These are phyloP conservation scores for Ramalina intermedia DNA, from an alignment of 495 filamentous ascomycete species.

Conservation along the genomic window DNA sequence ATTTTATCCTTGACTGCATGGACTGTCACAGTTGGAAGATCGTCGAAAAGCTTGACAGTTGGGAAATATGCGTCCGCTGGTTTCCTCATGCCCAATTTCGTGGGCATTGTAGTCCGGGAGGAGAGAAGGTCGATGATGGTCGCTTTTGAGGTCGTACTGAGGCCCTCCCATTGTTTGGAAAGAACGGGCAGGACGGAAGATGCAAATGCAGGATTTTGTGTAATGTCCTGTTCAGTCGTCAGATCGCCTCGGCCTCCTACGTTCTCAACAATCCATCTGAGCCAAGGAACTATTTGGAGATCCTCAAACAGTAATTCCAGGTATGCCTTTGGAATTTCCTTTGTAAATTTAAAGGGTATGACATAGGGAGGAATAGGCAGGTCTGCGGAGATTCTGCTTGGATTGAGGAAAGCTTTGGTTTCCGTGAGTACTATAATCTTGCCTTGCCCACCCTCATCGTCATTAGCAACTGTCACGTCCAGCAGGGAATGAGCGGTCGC, in stretches of 20 bases:
- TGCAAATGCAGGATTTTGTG: slow-evolving; percentile 59
- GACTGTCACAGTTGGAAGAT: slow-evolving; percentile 67
- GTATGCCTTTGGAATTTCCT: slow-evolving; percentile 39
- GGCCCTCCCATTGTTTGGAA: slow-evolving; percentile 74
- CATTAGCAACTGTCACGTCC: slow-evolving; percentile 64
- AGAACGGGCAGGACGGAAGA: slow-evolving; percentile 60
- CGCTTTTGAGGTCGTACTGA: slow-evolving; percentile 50
- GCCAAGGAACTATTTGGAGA: slow-evolving; percentile 68
- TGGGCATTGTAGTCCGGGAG: slow-evolving; percentile 67
- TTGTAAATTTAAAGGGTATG: slow-evolving; percentile 69
- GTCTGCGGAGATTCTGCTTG: slow-evolving; percentile 61
- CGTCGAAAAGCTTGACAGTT: slow-evolving; percentile 85
- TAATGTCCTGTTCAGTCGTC: slow-evolving; percentile 44
- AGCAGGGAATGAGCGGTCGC: slow-evolving; percentile 50
- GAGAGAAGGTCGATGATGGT: slow-evolving; percentile 47
- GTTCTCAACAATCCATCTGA: slow-evolving; percentile 58
- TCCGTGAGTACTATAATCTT: slow-evolving; percentile 60
- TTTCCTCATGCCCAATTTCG: slow-evolving; percentile 76
- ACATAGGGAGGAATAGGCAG: slow-evolving; percentile 72
- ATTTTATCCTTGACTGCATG: slow-evolving; percentile 80
- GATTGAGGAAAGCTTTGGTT: slow-evolving; percentile 59
- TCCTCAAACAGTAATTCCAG: slow-evolving; percentile 73
- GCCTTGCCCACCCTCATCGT: slow-evolving; percentile 47
- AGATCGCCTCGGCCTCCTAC: slow-evolving; percentile 31
- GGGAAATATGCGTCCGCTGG: slow-evolving; percentile 83